phyloP scores from a whole-genome alignment of 2,329 filamentous ascomycete genomes.

The Coleophoma eucalyptorum region DNA sequence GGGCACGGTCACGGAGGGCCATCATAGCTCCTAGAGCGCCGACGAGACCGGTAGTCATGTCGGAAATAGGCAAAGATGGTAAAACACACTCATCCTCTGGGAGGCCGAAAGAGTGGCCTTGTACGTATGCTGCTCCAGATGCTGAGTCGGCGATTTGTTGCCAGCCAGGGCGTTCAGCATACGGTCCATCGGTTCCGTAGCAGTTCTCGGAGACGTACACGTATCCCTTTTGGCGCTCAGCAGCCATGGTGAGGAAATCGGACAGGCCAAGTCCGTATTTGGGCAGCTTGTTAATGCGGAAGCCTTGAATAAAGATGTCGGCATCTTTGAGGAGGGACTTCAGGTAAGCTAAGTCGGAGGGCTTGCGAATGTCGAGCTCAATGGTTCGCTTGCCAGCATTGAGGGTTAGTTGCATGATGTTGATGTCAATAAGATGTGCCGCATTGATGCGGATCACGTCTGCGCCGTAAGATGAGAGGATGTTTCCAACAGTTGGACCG shows the following conservation, averaged over 20 bases:
- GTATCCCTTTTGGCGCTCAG: slow-evolving; percentile 35
- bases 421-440: slow-evolving; percentile 32
- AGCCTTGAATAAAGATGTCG: slow-evolving; percentile 51
- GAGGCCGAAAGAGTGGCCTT: slow-evolving; percentile 51
- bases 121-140: slow-evolving; percentile 53
- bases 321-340: slow-evolving; percentile 39
- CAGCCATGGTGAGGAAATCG: slow-evolving; percentile 33
- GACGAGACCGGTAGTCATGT: slow-evolving; percentile 66
- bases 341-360: slow-evolving; percentile 34
- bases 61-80: slow-evolving; percentile 56
- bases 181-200: slow-evolving; percentile 42
- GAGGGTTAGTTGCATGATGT: slow-evolving; percentile 26
- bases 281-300: slow-evolving; percentile 38
- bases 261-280: slow-evolving; percentile 34
- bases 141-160: slow-evolving; percentile 64
- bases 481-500: slow-evolving; percentile 35
- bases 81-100: slow-evolving; percentile 58
- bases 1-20: slow-evolving; percentile 58
- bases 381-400: slow-evolving; percentile 42
- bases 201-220: slow-evolving; percentile 47
- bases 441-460: slow-evolving; percentile 41
- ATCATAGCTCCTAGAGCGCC: slow-evolving; percentile 60
- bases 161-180: slow-evolving; percentile 41
- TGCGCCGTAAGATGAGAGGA: slow-evolving; percentile 37
- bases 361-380: slow-evolving; percentile 40